Base-by-base conservation (phyloP, 2,329 filamentous ascomycete genomes). In the Cercospora sp. region DNA sequence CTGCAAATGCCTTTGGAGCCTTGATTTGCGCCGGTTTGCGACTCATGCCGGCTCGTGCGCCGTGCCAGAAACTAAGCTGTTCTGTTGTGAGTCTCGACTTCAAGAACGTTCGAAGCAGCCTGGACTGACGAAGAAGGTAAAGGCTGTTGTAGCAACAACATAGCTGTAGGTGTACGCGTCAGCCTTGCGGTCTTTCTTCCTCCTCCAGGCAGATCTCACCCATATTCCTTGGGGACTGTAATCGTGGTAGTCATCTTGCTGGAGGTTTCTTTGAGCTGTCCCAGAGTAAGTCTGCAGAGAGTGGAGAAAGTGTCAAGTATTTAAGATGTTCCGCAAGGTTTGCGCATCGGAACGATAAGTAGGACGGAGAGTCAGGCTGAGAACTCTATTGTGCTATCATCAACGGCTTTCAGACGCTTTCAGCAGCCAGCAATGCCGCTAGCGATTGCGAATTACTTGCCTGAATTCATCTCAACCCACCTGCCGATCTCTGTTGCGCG, bases 1-100 rank as follows among this genome's bases (percentile, higher is more conserved):
- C 85, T 32, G 88, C 87, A 79, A 87, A 88, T 75, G 81, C 79
- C 79, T 86, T 85, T 13, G 88, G 88, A 77, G 89, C 89, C 16
- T 81, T 80, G 69, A 89, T 79, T 51, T 83, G 81, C 69, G 87
- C 85, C 3, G 77, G 73, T 72, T 83, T 84, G 79, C 88, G 86
- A 77, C 82, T 79, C 24, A 51, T 24, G 57, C 75, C 75, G 32
- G 85, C 82, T 74, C 85, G 80, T 16, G 26, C 64, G 71, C 83
- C 84, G 74, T 88, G 87, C 78, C 83, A 82, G 73, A 80, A 80
- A 66, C 80, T 79, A 51, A 89, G 80, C 76, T 77, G 43, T 57
- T 40, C 18, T 32, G 12, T 21, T 55, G 12, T 63, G 40, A 58
- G 67, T 60, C 64, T 63, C 37, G n/a, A 62, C 61, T 37, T 13